Evolutionary conservation across 768 basidiomycete genomes (phyloP).

Genomic region (Lactarius indigo): DNA sequence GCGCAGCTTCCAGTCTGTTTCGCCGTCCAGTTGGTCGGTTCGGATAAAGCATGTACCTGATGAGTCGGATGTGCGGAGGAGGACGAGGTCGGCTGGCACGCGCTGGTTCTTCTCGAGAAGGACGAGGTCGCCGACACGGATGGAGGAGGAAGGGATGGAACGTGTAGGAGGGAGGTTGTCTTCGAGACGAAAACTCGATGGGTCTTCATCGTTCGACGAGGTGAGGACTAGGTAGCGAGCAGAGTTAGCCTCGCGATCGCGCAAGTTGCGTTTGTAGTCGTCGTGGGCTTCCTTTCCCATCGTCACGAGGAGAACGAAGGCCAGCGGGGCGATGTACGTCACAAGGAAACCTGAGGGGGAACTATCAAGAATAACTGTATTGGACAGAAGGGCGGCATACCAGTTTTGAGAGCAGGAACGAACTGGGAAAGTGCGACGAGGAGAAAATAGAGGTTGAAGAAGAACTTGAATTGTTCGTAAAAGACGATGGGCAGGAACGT

Average conservation of each 20-base stretch:
- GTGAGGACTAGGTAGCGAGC: constrained; percentile 81
- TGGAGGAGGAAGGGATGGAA: constrained; percentile 80
- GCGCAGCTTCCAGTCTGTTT: constrained; percentile 98
- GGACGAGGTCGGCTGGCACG: constrained; percentile 90
- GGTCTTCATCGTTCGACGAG: constrained; percentile 27
- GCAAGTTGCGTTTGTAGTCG: constrained; percentile 90
- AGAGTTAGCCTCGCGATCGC: constrained; percentile 94
- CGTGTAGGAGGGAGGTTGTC: constrained; percentile 38
- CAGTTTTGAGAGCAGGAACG: constrained; percentile 92
- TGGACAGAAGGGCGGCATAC: constrained; percentile 39
- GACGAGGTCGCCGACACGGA: constrained; percentile 90
- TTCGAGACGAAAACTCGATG: constrained; percentile 27
- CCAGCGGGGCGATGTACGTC: constrained; percentile 94
- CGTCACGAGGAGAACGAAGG: constrained; percentile 90
- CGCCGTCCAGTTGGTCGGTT: constrained; percentile 97
- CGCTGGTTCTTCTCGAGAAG: constrained; percentile 95
- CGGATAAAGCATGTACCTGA: constrained; percentile 96
- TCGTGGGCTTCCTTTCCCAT: constrained; percentile 99
- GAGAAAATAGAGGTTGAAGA: constrained; percentile 98
- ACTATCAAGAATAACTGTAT: not conserved
- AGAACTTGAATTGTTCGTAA: constrained; percentile 99
- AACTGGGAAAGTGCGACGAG: constrained; percentile 96
- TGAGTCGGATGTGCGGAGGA: constrained; percentile 82
- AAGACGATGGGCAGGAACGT: constrained; percentile 97
- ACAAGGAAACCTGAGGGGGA: constrained; percentile 75